A percentile compares a stretch with the other conserved stretches of the same genome.
These are phyloP conservation scores for Petunia secreta DNA, from an alignment of 257 asterid species.

Conservation along the genomic window DNA sequence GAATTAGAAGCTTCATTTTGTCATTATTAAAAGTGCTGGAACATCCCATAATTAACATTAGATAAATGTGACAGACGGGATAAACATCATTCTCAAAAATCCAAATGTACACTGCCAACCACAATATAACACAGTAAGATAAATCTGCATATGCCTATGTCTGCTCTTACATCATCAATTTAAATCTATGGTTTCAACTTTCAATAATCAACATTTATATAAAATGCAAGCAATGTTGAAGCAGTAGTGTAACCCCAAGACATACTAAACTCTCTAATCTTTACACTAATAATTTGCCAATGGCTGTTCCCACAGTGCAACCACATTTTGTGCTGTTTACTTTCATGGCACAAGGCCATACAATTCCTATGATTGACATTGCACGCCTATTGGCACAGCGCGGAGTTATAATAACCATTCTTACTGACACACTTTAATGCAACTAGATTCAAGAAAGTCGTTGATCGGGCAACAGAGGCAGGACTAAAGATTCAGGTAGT, in stretches of 20 bases:
- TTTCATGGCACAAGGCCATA: constrained; percentile 37
- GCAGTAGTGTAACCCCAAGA: neutral
- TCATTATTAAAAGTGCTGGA: neutral
- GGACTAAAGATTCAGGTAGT: too few species aligned
- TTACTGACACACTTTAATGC: constrained; percentile 34
- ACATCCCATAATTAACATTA: neutral
- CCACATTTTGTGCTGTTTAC: constrained; percentile 31
- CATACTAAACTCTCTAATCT: neutral
- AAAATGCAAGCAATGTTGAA: neutral
- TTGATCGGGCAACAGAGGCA: constrained; percentile 21
- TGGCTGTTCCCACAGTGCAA: constrained; percentile 12
- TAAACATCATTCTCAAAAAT: neutral
- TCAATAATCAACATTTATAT: neutral
- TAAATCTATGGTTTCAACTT: neutral
- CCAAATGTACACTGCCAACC: neutral
- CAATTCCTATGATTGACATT: too few species aligned
- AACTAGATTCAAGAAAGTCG: neutral
- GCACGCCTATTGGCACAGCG: constrained; percentile 24
- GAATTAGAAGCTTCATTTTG: neutral
- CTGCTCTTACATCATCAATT: too few species aligned
- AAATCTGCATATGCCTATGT: too few species aligned
- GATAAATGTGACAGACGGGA: neutral
- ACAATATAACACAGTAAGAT: too few species aligned
- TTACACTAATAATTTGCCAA: neutral
- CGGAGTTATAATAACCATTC: constrained; percentile 10